phyloP scores from a whole-genome alignment of 257 asterid genomes.

The Handroanthus guayacan region DNA sequence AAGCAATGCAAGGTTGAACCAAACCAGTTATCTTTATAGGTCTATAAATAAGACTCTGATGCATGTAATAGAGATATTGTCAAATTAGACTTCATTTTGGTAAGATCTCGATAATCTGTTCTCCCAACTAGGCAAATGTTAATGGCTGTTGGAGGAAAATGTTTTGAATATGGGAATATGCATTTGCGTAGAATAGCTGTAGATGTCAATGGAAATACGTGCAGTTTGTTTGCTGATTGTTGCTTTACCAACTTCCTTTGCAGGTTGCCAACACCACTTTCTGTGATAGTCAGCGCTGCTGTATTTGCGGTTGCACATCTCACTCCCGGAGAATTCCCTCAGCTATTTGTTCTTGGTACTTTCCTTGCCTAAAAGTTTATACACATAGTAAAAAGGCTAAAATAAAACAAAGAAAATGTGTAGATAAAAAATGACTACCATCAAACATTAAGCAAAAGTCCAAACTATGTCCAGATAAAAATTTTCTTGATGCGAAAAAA shows the following conservation, averaged over 20 bases:
- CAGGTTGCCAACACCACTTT: constrained; percentile 95
- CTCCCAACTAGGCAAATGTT: background rate
- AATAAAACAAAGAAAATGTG: background rate
- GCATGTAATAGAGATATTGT: too few species aligned
- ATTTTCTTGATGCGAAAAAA: too few species aligned
- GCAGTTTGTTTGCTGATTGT: constrained; percentile 28
- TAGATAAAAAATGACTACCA: constrained; percentile 13
- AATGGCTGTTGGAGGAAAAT: constrained; percentile 1
- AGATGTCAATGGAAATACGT: background rate
- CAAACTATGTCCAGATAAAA: background rate
- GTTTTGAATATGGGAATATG: constrained; percentile 8
- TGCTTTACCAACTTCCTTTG: constrained; percentile 36
- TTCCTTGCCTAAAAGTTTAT: constrained; percentile 22
- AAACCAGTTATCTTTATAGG: background rate
- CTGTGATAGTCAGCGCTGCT: constrained; percentile 82
- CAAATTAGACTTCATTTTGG: too few species aligned
- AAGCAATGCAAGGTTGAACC: background rate
- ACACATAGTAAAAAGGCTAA: background rate
- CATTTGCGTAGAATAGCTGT: background rate
- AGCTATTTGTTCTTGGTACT: constrained; percentile 89
- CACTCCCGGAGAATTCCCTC: constrained; percentile 95
- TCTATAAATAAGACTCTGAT: background rate
- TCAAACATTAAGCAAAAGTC: background rate
- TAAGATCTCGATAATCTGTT: constrained; percentile 8
- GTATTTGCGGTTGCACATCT: constrained; percentile 93